Conservation (phyloP, 1,284 basidiomycete species). For the Irpex lacteus region DNA sequence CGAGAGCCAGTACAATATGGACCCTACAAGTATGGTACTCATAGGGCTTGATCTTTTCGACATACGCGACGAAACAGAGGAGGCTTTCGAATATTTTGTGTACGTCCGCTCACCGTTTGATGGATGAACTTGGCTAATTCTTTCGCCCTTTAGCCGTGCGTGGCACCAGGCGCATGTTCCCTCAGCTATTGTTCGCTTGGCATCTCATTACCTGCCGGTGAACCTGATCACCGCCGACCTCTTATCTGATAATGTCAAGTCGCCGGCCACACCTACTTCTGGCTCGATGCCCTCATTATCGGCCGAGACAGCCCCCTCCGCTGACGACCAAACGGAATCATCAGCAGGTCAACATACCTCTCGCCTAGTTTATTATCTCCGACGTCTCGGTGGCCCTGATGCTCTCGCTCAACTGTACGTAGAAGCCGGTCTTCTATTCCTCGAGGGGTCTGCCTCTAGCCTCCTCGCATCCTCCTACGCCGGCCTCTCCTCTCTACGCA, state of each 20-base stretch:
- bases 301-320: slow-evolving; percentile 11
- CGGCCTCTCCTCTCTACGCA: slow-evolving; percentile 68
- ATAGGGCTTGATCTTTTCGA: slow-evolving; percentile 67
- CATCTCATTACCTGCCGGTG: slow-evolving; percentile 64
- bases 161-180: slow-evolving; percentile 75
- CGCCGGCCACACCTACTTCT: slow-evolving; percentile 16
- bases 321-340: background rate
- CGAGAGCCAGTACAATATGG: slow-evolving; percentile 74
- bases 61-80: slow-evolving; percentile 67
- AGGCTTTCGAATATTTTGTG: slow-evolving; percentile 79
- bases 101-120: slow-evolving; percentile 35
- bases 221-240: slow-evolving; percentile 28
- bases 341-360: slow-evolving; percentile 32
- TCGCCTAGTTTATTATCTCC: slow-evolving; percentile 53
- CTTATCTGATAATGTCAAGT: slow-evolving; percentile 1
- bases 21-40: slow-evolving; percentile 72
- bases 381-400: slow-evolving; percentile 57
- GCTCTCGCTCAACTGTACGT: slow-evolving; percentile 72
- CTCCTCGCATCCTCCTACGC: slow-evolving; percentile 69
- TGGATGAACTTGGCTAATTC: slow-evolving; percentile 5
- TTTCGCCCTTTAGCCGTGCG: slow-evolving; percentile 53
- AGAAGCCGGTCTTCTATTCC: slow-evolving; percentile 70
- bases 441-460: slow-evolving; percentile 68
- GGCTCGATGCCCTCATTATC: slow-evolving; percentile 16
- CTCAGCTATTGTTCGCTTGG: slow-evolving; percentile 71